These are phyloP conservation scores for Pseudofabraea citricarpa DNA, from an alignment of 2,329 filamentous ascomycete genomes.

Conservation along the genomic window DNA sequence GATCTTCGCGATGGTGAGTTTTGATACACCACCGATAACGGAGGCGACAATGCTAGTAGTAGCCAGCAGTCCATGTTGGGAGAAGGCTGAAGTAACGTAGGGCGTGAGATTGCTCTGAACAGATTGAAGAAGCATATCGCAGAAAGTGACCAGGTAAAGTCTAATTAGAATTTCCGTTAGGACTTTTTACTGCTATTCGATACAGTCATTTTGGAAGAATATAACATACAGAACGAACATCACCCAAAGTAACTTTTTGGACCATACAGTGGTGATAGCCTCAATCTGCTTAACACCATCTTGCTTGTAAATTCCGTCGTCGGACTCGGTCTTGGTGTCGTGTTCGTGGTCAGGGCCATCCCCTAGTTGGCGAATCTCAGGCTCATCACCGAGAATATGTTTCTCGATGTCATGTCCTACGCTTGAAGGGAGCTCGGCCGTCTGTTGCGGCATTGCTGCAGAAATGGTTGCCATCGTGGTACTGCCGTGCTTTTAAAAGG, in stretches of 20 bases:
- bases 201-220: background rate
- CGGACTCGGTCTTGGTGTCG: too few species aligned
- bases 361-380: too few species aligned
- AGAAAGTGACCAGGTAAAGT: constrained; percentile 2
- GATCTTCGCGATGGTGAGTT: constrained; percentile 43
- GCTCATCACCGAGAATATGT: too few species aligned
- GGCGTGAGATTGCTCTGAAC: constrained; percentile 26
- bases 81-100: constrained; percentile 5
- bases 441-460: too few species aligned
- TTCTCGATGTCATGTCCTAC: too few species aligned
- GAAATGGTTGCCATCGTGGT: too few species aligned
- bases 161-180: background rate
- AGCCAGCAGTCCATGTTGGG: constrained; percentile 14
- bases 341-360: too few species aligned
- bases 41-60: constrained; percentile 47
- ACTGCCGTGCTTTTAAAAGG: too few species aligned
- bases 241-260: background rate
- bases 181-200: background rate
- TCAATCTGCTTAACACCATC: constrained; percentile 2
- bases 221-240: background rate
- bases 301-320: too few species aligned
- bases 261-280: background rate
- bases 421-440: too few species aligned
- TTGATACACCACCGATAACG: constrained; percentile 51
- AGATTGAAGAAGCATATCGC: constrained; percentile 2